Percentiles rank a stretch among this genome's conserved stretches.
phyloP scores from a whole-genome alignment of 352 stramenopile species.

The Globisporangium nodosum region DNA sequence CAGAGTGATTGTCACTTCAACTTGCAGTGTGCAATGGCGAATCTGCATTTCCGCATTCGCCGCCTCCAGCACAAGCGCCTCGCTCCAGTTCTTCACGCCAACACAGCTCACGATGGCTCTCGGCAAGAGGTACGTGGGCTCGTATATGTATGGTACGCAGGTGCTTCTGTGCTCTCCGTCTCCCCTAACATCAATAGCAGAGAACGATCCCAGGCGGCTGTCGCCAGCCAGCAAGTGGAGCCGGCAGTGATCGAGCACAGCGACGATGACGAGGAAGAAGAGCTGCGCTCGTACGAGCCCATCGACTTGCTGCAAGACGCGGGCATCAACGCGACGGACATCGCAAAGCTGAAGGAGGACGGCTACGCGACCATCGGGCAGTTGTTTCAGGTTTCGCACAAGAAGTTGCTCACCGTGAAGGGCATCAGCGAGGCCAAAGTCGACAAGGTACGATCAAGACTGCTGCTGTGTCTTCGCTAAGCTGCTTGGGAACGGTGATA shows the following conservation, averaged over 20 bases:
- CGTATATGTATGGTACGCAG: neutral
- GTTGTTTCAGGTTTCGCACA: constrained; percentile 74
- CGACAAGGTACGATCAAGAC: constrained; percentile 50
- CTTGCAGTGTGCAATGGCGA: neutral
- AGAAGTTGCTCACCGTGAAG: constrained; percentile 69
- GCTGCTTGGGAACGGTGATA: neutral
- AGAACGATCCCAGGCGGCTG: constrained; percentile 17
- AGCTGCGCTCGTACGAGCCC: constrained; percentile 54
- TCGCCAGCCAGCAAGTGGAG: constrained; percentile 19
- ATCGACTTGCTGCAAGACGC: constrained; percentile 74
- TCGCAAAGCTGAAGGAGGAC: constrained; percentile 72
- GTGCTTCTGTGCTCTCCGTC: no score
- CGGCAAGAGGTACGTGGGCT: constrained; percentile 5
- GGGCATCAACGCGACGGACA: constrained; percentile 70
- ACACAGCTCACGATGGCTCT: constrained; percentile 6
- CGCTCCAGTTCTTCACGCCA: neutral
- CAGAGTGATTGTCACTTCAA: constrained; percentile 5
- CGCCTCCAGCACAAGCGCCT: constrained; percentile 1
- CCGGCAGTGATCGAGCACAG: constrained; percentile 26
- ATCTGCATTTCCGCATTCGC: constrained; percentile 9
- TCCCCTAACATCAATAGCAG: neutral
- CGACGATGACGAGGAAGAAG: constrained; percentile 63
- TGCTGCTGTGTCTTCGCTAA: neutral
- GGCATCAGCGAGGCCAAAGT: constrained; percentile 87
- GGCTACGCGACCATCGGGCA: constrained; percentile 78